Evolutionary conservation across 176 grass and related monocot species (phyloP), one percentile per base, ranked within the genome.

Genomic region (Puya raimondii): DNA sequence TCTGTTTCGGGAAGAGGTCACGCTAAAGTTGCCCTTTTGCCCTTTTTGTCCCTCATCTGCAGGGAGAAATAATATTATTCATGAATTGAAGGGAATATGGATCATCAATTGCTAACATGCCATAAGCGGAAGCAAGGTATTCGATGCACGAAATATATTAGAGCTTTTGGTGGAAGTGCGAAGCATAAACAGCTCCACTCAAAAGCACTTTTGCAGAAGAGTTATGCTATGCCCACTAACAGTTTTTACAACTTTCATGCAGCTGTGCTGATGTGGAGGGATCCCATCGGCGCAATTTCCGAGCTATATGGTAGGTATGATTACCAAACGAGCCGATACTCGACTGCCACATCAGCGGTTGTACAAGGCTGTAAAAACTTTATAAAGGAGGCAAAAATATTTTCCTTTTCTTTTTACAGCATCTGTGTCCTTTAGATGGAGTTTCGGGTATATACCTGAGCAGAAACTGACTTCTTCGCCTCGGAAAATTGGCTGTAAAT

Each of bases 21-120:
- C 76, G 93, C 89, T 54, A 92, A 47, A 1, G 93, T 92, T 49
- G 91, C 93, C 72, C 83, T 89, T 87, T 96, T 96, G 50, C 93
- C 93, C 84, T 96, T 96, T 0, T 73, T 81, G 65, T 92, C 93
- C 47, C 86, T 92, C 76, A 80, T 80, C 93, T 96, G 93, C 48
- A 83, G 80, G 72, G 48, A 61, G 56, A 16, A 61, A 61, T 22
- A 18, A 18, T 61, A 59, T 59, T 58, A 15, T 59, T 21, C 2
- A 61, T 10, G 56, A 59, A 59, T 2, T 2, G n/a, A 59, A 59
- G n/a, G 16, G 56, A 6, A 17, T 59, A 59, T 17, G 56, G n/a
- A 59, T 16, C 56, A 33, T 16, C 64, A 66, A 47, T 33, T 33
- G 29, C 29, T 33, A 33, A 33, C 3, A 3, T 42, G 4, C 4